phyloP scores from a whole-genome alignment of 495 filamentous ascomycete genomes.

The Wilcoxina mikolae region DNA sequence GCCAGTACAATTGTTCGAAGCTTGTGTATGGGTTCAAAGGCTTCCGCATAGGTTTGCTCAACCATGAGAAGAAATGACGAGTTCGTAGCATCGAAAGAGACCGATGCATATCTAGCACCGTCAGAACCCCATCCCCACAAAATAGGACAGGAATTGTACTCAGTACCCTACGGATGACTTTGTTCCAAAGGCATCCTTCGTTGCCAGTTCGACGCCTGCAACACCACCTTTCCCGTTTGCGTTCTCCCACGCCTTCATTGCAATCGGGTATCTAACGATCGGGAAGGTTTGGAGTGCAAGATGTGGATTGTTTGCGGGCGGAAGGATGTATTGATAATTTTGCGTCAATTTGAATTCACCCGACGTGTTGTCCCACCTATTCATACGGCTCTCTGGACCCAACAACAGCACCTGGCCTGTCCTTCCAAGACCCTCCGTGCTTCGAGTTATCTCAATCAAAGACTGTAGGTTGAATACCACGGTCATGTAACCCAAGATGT shows the following conservation, averaged over 20 bases:
- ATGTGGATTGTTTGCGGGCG: neutral
- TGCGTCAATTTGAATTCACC: neutral
- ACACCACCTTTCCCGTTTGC: neutral
- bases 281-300: neutral
- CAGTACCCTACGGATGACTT: neutral
- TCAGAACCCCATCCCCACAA: neutral
- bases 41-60: slow-evolving; percentile 58
- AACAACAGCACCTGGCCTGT: slow-evolving; percentile 45
- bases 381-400: slow-evolving; percentile 38
- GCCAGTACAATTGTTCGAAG: slow-evolving; percentile 63
- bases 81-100: slow-evolving; percentile 10
- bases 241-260: neutral
- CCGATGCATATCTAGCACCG: slow-evolving; percentile 1
- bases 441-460: slow-evolving; percentile 41
- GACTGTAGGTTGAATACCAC: slow-evolving; percentile 40
- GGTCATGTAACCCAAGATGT: slow-evolving; percentile 42
- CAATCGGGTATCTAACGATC: neutral
- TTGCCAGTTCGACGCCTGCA: neutral
- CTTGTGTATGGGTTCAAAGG: slow-evolving; percentile 53
- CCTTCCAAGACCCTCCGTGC: slow-evolving; percentile 40
- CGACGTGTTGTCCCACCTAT: slow-evolving; percentile 30
- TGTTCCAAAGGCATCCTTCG: slow-evolving; percentile 4
- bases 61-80: slow-evolving; percentile 73
- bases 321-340: slow-evolving; percentile 1
- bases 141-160: neutral